These are phyloP conservation scores for Xylogone sp. DNA, from an alignment of 2,329 filamentous ascomycete species.

Conservation along the genomic window DNA sequence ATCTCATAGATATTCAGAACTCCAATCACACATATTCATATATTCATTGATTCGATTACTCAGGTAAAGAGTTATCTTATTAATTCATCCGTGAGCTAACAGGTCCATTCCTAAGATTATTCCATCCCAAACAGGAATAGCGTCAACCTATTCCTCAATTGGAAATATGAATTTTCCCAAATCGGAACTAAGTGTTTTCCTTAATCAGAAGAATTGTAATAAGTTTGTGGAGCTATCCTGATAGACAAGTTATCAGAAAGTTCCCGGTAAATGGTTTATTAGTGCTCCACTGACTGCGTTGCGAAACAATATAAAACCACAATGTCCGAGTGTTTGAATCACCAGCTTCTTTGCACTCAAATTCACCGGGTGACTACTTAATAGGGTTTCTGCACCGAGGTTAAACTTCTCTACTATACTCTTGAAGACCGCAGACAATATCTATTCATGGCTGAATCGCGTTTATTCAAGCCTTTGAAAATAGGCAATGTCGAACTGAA, in stretches of 20 bases:
- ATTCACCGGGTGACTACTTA: not conserved
- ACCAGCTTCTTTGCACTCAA: not conserved
- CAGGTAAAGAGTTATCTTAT: no score
- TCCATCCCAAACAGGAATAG: not conserved
- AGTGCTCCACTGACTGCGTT: not conserved
- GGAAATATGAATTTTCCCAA: constrained; percentile 1
- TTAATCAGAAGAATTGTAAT: not conserved
- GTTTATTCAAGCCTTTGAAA: constrained; percentile 37
- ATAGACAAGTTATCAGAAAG: not conserved
- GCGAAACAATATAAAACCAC: not conserved
- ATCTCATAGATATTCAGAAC: no score
- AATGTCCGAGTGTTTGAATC: not conserved
- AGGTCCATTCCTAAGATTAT: not conserved
- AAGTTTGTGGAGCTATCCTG: no score
- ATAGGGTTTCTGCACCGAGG: not conserved
- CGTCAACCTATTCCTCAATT: constrained; percentile 1
- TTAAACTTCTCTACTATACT: not conserved
- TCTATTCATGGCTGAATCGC: not conserved
- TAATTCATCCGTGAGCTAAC: not conserved
- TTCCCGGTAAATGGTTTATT: not conserved
- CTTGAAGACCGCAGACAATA: not conserved
- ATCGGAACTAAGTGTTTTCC: not conserved
- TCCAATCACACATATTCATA: no score
- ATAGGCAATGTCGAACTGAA: constrained; percentile 37
- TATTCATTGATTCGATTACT: not conserved